phyloP scores from a whole-genome alignment of 108 stramenopile genomes.

The Skeletonema marinoi region DNA sequence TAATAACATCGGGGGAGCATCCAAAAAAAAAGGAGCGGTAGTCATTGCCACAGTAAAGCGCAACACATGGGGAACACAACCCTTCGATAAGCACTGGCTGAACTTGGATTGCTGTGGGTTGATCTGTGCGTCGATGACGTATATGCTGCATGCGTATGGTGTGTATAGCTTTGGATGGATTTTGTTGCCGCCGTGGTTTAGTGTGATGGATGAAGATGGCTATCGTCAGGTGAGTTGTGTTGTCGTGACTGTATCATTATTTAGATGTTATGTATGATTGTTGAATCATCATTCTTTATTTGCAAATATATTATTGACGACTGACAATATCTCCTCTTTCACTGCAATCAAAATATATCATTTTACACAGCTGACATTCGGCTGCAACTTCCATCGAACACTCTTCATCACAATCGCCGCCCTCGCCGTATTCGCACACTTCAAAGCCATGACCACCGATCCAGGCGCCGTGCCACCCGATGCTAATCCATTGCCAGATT shows the following conservation, averaged over 20 bases:
- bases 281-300: not conserved
- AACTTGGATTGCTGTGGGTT: conserved; percentile 88
- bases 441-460: conserved; percentile 92
- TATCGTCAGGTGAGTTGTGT: conserved; percentile 42
- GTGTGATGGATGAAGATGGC: conserved; percentile 59
- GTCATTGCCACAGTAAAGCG: conserved; percentile 62
- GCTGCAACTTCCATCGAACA: conserved; percentile 61
- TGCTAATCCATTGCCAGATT: conserved; percentile 64
- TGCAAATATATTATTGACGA: not conserved
- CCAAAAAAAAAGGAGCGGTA: not conserved
- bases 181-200: conserved; percentile 86
- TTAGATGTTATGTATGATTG: too few species aligned
- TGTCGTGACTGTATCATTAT: too few species aligned
- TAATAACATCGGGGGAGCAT: not conserved
- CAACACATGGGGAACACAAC: conserved; percentile 67
- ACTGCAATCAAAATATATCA: conserved; percentile 4
- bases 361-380: conserved; percentile 37
- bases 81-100: conserved; percentile 82
- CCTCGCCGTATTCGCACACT: conserved; percentile 73
- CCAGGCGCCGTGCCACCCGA: conserved; percentile 90
- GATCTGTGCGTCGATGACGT: conserved; percentile 78
- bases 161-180: conserved; percentile 69
- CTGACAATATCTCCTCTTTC: not conserved
- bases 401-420: conserved; percentile 62
- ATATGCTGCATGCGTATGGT: conserved; percentile 68